Percentiles rank a stretch among this genome's conserved stretches.
Conservation (phyloP, 2,329 filamentous ascomycete genomes). For the Fusarium udum region DNA sequence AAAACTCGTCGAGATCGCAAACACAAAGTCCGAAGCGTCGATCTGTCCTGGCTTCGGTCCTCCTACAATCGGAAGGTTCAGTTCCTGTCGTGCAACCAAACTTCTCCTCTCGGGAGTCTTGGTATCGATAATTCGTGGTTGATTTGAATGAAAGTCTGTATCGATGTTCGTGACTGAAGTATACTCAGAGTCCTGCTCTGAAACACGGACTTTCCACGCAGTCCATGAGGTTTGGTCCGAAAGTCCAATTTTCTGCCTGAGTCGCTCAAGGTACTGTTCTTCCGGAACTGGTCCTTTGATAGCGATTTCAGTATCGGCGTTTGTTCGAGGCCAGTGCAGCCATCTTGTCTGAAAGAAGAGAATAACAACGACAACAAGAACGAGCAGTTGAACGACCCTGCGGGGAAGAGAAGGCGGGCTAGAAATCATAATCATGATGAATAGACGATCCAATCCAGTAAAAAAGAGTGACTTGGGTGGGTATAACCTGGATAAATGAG, state of each 20-base stretch:
- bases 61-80: constrained; percentile 48
- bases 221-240: constrained; percentile 48
- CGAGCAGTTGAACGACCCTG: constrained; percentile 37
- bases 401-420: constrained; percentile 37
- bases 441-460: constrained; percentile 14
- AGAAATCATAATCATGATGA: constrained; percentile 42
- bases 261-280: constrained; percentile 46
- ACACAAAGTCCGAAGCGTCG: constrained; percentile 54
- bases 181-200: constrained; percentile 42
- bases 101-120: constrained; percentile 37
- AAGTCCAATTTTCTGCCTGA: constrained; percentile 43
- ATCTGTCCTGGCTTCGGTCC: constrained; percentile 46
- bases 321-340: constrained; percentile 15
- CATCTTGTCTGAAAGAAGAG: constrained; percentile 39
- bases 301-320: constrained; percentile 12
- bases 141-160: constrained; percentile 45
- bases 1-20: constrained; percentile 57
- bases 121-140: constrained; percentile 43
- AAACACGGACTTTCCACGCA: constrained; percentile 47
- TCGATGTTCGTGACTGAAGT: constrained; percentile 45
- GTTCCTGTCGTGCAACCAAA: constrained; percentile 43
- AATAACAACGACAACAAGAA: constrained; percentile 40
- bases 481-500: constrained; percentile 22
- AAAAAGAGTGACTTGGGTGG: constrained; percentile 43
- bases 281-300: constrained; percentile 41